A percentile compares a stretch with the other conserved stretches of the same genome.
phyloP scores from a whole-genome alignment of 2,329 filamentous ascomycete species.

The Neofusicoccum parvum region DNA sequence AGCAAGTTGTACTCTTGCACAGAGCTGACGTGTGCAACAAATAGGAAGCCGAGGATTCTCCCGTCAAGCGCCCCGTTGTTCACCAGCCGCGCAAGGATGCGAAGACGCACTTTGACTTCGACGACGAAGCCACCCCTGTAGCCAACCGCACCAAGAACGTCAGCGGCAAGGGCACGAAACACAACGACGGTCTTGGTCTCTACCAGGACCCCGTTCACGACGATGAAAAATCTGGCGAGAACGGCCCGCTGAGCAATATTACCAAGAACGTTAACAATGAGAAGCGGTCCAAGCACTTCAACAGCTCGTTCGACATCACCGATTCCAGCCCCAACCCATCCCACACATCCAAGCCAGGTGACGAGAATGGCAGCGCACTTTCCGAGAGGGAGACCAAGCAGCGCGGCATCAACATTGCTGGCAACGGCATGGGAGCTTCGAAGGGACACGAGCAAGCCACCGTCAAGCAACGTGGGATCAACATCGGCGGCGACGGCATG shows the following conservation, averaged over 20 bases:
- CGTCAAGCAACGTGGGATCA: slow-evolving; percentile 36
- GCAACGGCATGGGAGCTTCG: slow-evolving; percentile 61
- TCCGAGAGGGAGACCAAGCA: slow-evolving; percentile 31
- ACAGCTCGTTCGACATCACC: slow-evolving; percentile 73
- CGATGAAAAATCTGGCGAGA: slow-evolving; percentile 51
- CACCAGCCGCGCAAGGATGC: slow-evolving; percentile 76
- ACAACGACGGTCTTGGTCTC: slow-evolving; percentile 69
- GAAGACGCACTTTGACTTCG: slow-evolving; percentile 80
- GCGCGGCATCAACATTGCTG: not conserved
- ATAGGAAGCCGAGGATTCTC: slow-evolving; percentile 50
- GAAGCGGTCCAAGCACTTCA: slow-evolving; percentile 75
- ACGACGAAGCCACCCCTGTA: slow-evolving; percentile 69
- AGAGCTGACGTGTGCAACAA: slow-evolving; percentile 1
- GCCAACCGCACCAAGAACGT: slow-evolving; percentile 45
- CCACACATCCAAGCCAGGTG: slow-evolving; percentile 34
- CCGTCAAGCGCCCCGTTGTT: slow-evolving; percentile 60
- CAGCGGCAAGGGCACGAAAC: slow-evolving; percentile 50
- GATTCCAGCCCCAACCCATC: slow-evolving; percentile 63
- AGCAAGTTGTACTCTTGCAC: not conserved
- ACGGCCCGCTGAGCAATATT: slow-evolving; percentile 62
- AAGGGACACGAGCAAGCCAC: slow-evolving; percentile 46
- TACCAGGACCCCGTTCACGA: slow-evolving; percentile 77
- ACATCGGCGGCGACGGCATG: slow-evolving; percentile 45
- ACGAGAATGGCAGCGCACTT: slow-evolving; percentile 34
- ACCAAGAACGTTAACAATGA: slow-evolving; percentile 74